phyloP scores from a whole-genome alignment of 228 moss, liverwort and hornwort species.

The Sphagnum magellanicum region DNA sequence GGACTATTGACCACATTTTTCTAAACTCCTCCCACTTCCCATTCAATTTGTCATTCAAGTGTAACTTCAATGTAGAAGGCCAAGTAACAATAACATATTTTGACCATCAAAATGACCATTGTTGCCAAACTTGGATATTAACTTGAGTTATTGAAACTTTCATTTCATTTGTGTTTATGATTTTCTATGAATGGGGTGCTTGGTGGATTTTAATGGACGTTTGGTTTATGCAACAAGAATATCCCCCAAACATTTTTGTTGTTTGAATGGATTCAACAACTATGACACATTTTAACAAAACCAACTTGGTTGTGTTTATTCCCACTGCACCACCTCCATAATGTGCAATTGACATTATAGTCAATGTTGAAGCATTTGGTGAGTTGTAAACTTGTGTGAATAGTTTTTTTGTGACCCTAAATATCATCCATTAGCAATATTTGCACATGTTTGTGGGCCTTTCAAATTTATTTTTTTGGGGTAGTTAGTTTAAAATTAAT shows the following conservation, averaged over 20 bases:
- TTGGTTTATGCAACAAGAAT: conserved; percentile 19
- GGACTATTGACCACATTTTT: conserved; percentile 49
- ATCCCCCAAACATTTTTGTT: conserved; percentile 44
- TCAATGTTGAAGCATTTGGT: conserved; percentile 30
- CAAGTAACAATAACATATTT: conserved; percentile 20
- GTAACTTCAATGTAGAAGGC: conserved; percentile 35
- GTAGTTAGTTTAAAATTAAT: not conserved
- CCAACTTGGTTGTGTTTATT: conserved; percentile 9
- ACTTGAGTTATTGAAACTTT: not conserved
- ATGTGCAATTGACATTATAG: conserved; percentile 23
- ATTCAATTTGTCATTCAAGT: conserved; percentile 43
- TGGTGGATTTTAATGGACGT: conserved; percentile 31
- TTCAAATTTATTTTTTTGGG: not conserved
- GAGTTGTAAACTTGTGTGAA: conserved; percentile 20
- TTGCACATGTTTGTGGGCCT: conserved; percentile 29
- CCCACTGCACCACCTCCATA: conserved; percentile 34
- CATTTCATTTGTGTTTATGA: not conserved
- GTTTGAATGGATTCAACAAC: conserved; percentile 48
- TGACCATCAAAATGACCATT: not conserved
- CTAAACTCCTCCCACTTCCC: conserved; percentile 51
- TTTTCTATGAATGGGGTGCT: no score
- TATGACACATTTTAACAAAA: conserved; percentile 35
- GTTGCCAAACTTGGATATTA: not conserved
- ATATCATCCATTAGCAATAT: conserved; percentile 44
- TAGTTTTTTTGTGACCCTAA: conserved; percentile 39